Evolutionary conservation across 139 green algal genomes (phyloP).

Genomic region (Tetraselmis striata): DNA sequence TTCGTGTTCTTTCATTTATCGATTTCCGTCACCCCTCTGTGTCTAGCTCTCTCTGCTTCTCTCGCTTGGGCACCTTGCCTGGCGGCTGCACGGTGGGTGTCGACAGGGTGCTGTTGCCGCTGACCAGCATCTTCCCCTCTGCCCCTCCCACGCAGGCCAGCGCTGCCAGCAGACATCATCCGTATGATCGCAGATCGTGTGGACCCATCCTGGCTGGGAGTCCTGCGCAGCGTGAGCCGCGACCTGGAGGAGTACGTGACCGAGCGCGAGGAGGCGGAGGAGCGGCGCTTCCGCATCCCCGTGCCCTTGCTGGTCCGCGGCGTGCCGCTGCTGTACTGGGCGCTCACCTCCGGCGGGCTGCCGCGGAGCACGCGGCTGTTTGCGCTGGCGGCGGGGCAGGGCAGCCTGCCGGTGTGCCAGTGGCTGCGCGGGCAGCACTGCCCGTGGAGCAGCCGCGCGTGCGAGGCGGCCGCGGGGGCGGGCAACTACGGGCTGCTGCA

Average conservation of each 20-base stretch:
- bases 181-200: neutral
- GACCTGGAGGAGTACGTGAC: neutral
- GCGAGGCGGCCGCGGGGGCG: neutral
- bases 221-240: neutral
- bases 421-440: neutral
- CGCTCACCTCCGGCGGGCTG: neutral
- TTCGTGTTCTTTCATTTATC: too few species aligned
- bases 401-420: neutral
- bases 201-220: neutral
- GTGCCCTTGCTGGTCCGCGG: neutral
- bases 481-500: conserved; percentile 1
- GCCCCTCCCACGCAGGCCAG: neutral
- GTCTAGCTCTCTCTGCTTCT: too few species aligned
- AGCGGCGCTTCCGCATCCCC: neutral
- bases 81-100: too few species aligned
- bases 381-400: neutral
- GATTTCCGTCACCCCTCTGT: too few species aligned
- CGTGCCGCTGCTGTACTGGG: neutral
- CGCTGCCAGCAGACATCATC: neutral
- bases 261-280: neutral
- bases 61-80: too few species aligned
- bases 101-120: too few species aligned
- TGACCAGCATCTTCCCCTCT: neutral
- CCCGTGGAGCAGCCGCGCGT: conserved; percentile 1
- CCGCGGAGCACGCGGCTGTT: neutral